phyloP scores from a whole-genome alignment of 768 basidiomycete species.

The Amanita exitialis region DNA sequence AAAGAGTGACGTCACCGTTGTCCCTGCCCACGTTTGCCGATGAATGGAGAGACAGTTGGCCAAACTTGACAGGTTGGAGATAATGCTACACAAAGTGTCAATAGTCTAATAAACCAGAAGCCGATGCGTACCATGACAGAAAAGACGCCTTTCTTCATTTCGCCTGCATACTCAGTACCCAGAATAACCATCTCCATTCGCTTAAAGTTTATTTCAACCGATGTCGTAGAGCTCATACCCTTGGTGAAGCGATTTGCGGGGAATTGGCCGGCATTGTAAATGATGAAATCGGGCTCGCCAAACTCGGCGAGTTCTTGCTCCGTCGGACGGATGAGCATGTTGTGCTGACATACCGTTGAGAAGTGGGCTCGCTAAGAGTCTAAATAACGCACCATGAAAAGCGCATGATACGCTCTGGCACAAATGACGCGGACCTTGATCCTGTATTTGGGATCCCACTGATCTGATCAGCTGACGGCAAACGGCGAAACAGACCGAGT shows the following conservation, averaged over 20 bases:
- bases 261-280: slow-evolving; percentile 99
- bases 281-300: slow-evolving; percentile 98
- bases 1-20: slow-evolving; percentile 88
- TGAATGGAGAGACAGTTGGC: slow-evolving; percentile 94
- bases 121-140: slow-evolving; percentile 72
- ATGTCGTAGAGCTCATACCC: slow-evolving; percentile 98
- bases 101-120: not conserved
- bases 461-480: slow-evolving; percentile 8
- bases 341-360: slow-evolving; percentile 47
- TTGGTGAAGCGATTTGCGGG: slow-evolving; percentile 99
- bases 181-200: slow-evolving; percentile 99
- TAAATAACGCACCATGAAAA: slow-evolving; percentile 79
- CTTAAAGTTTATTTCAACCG: slow-evolving; percentile 99
- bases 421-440: slow-evolving; percentile 99
- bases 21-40: slow-evolving; percentile 93
- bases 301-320: slow-evolving; percentile 89
- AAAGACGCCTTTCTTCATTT: slow-evolving; percentile 99
- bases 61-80: slow-evolving; percentile 96
- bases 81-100: slow-evolving; percentile 55
- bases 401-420: slow-evolving; percentile 94
- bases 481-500: slow-evolving; percentile 1
- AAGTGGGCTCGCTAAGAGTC: slow-evolving; percentile 9
- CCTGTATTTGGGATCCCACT: slow-evolving; percentile 99
- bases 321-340: slow-evolving; percentile 99
- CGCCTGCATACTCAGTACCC: slow-evolving; percentile 94